Percentiles rank a stretch among this genome's conserved stretches.
phyloP scores from a whole-genome alignment of 2,329 filamentous ascomycete genomes.

The Fulvia fulva region DNA sequence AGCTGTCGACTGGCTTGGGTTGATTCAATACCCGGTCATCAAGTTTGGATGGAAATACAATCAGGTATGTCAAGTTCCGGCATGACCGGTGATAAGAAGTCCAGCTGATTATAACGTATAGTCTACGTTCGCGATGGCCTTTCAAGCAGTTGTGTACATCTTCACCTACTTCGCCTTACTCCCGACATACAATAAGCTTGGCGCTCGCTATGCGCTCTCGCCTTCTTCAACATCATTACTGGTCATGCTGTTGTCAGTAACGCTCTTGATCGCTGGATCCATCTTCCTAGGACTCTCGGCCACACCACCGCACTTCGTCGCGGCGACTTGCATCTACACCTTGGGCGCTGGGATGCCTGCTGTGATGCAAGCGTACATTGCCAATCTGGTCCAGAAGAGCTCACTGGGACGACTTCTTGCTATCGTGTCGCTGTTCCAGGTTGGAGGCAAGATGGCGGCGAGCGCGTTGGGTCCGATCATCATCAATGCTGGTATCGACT shows the following conservation, averaged over 20 bases:
- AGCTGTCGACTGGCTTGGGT: conserved; percentile 5
- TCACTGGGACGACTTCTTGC: conserved; percentile 1
- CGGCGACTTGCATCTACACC: conserved; percentile 4
- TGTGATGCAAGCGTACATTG: conserved; percentile 9
- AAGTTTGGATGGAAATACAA: conserved; percentile 10
- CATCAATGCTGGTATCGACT: conserved; percentile 8
- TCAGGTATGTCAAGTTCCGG: not conserved
- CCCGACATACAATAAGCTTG: conserved; percentile 1
- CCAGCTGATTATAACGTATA: not conserved
- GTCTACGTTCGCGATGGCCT: conserved; percentile 6
- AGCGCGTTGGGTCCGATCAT: conserved; percentile 5
- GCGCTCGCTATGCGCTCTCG: not conserved
- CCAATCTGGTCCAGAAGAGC: conserved; percentile 1
- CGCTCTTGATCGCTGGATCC: conserved; percentile 39
- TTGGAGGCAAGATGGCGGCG: conserved; percentile 2
- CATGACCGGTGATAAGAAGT: not conserved
- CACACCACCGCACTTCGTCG: conserved; percentile 2
- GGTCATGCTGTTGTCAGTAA: conserved; percentile 20
- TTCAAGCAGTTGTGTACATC: conserved; percentile 7
- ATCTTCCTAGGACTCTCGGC: conserved; percentile 23
- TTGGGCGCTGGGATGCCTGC: conserved; percentile 7
- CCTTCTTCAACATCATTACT: conserved; percentile 1
- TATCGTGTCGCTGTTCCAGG: conserved; percentile 6
- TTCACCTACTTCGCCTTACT: conserved; percentile 5
- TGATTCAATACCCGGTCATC: conserved; percentile 9